Evolutionary conservation across 2,329 filamentous ascomycete genomes (phyloP).

Genomic region (Sporothrix brunneoviolacea): DNA sequence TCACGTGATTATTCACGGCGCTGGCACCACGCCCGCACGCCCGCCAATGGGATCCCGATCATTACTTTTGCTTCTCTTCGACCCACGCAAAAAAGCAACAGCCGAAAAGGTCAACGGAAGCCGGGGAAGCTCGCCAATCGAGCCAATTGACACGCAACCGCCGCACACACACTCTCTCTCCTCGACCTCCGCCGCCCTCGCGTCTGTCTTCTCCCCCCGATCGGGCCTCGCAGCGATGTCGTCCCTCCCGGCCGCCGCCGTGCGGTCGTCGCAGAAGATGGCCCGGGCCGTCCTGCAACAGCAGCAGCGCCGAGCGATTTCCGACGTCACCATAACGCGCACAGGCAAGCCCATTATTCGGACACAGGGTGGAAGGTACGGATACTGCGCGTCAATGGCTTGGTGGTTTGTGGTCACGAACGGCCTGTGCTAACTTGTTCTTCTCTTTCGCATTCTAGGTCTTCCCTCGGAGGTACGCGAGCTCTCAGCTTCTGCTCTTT

Average conservation of each 20-base stretch:
- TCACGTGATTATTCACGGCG: neutral
- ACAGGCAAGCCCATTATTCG: slow-evolving; percentile 94
- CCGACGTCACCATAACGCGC: slow-evolving; percentile 87
- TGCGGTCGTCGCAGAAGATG: slow-evolving; percentile 46
- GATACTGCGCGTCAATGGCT: slow-evolving; percentile 16
- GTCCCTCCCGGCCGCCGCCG: slow-evolving; percentile 38
- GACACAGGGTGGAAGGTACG: slow-evolving; percentile 81
- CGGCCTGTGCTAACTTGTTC: slow-evolving; percentile 3
- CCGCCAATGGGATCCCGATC: slow-evolving; percentile 17
- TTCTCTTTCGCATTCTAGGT: slow-evolving; percentile 46
- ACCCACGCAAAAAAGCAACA: slow-evolving; percentile 17
- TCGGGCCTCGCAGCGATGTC: slow-evolving; percentile 11
- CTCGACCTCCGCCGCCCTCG: neutral
- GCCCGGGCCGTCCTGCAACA: slow-evolving; percentile 42
- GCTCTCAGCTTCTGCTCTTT: slow-evolving; percentile 2
- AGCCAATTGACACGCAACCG: slow-evolving; percentile 16
- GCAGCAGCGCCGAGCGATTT: slow-evolving; percentile 50
- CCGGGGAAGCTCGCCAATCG: slow-evolving; percentile 17
- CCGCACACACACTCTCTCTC: neutral
- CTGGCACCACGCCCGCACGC: neutral
- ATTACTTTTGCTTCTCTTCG: slow-evolving; percentile 16
- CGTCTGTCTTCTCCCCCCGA: neutral
- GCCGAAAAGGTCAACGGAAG: slow-evolving; percentile 15
- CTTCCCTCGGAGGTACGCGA: slow-evolving; percentile 72
- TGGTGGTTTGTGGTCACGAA: neutral